Base-by-base conservation (phyloP, 352 stramenopile genomes). In the Globisporangium sylvaticum region DNA sequence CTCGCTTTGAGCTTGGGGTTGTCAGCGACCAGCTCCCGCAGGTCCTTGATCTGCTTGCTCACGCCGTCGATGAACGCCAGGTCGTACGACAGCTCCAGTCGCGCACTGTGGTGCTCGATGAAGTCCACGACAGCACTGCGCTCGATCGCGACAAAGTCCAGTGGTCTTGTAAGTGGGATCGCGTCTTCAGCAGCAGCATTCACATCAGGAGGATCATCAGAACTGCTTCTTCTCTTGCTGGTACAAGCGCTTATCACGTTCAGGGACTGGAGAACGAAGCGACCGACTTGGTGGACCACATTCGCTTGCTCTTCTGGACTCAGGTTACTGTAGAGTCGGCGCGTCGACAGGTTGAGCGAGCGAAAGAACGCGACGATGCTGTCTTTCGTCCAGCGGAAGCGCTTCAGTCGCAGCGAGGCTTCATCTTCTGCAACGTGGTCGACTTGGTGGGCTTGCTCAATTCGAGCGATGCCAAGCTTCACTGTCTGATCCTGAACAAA, bases 331-430 rank as follows among this genome's bases (percentile, higher is more conserved):
- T 76, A 72, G 24, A 76, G 37, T 9, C 70, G 72, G 2, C 72
- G 69, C 4, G 66, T 76, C 1, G 69, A 79, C 8, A 76, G 58
- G 52, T 79, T 79, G 2, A 76, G 65, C 52, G 67, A 72, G 18
- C 70, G 73, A n/a, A 75, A 62, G 44, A 72, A 79, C 1, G 54
- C 39, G 15, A 70, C 57, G 9, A 77, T 67, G 8, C 59, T 52
- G 18, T 62, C 69, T 29, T 48, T 61, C n/a, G 61, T 42, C 70
- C 73, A 79, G 18, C 29, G 24, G 44, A 72, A 69, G 10, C 15
- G 32, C 0, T 62, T 62, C 37, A 71, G 53, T 9, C 15, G 20
- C 55, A 56, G 48, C 48, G 48, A 56, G 14, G 48, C 22, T 31
- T 56, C 58, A 18, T 39, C 24, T 9, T 12, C 20, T 7, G 34